A percentile compares a stretch with the other conserved stretches of the same genome.
These are phyloP conservation scores for Phaffomyces thermotolerans DNA, from an alignment of 805 yeast genomes.

Conservation along the genomic window DNA sequence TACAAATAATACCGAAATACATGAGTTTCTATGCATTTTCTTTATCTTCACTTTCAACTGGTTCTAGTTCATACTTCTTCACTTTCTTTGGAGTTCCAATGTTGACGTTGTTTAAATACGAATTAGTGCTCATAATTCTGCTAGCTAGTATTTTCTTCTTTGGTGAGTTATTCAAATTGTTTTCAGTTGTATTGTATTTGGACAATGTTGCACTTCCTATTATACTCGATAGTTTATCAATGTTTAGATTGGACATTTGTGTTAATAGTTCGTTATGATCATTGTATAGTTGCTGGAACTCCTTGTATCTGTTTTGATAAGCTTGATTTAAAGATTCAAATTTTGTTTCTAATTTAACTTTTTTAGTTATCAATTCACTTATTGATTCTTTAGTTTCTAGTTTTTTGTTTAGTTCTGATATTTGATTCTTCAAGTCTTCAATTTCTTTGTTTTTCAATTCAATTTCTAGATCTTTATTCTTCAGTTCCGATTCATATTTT, in stretches of 20 bases:
- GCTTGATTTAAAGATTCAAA: constrained; percentile 20
- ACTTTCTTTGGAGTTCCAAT: constrained; percentile 7
- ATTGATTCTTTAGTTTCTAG: constrained; percentile 6
- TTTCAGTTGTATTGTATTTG: constrained; percentile 1
- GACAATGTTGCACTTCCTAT: constrained; percentile 14
- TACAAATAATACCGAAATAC: no score
- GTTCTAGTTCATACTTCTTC: constrained; percentile 7
- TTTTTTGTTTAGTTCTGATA: constrained; percentile 7
- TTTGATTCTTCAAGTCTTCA: constrained; percentile 8
- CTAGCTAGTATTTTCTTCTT: constrained; percentile 2
- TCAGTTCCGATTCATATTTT: neutral
- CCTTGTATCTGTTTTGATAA: constrained; percentile 19
- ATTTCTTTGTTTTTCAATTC: constrained; percentile 15
- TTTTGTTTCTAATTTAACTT: constrained; percentile 14
- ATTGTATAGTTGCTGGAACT: constrained; percentile 23
- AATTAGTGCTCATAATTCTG: constrained; percentile 23
- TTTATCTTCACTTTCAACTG: constrained; percentile 3
- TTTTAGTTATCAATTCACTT: constrained; percentile 11
- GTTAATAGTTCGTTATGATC: constrained; percentile 23
- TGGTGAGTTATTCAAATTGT: constrained; percentile 1
- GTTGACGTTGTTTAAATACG: constrained; percentile 16
- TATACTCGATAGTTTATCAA: constrained; percentile 26
- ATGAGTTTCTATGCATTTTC: neutral
- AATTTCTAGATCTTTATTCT: constrained; percentile 8
- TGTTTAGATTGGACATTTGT: constrained; percentile 19